Base-by-base conservation (phyloP, 257 asterid species). In the Oldenlandia corymbosa region DNA sequence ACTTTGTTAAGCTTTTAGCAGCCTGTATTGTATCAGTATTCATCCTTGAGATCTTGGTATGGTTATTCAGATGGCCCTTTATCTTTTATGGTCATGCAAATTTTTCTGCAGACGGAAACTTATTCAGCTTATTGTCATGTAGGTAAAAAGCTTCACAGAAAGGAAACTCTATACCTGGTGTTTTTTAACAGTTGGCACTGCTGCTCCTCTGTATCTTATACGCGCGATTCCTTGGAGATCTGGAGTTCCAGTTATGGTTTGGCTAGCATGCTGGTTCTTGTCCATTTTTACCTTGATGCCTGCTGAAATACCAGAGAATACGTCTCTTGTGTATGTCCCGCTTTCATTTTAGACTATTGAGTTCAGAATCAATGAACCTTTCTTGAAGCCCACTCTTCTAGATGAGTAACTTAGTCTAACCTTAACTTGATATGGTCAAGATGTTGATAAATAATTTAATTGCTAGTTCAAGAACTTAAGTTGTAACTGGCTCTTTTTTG, bases 241-340 rank as follows among this genome's bases (percentile, higher is more conserved):
- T 43, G 73, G 82, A 64, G 67, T 86, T 70, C 93, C 95, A 18
- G 37, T 80, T 74, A 84, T 81, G 70, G 73, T 85, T 47, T 87
- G 90, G 90, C 67, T 83, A 10, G 75, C 95, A 16, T 84, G 88
- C 70, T 93, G 95, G 94, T 85, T 81, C 73, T 75, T 93, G 74
- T 87, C 99, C 23, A 28, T 74, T 49, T 93, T 93, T 68, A 93
- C 97, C 46, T 74, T 93, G 87, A 87, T 93, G 95, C 97, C 99
- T 61, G 94, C 97, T 72, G 91, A 93, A 85, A 93, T 93, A 82
- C 97, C 99, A 54, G 99, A 93, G 71, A 87, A 89, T 73, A 90
- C 94, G 69, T 64, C 60, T 59, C 79, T 93, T 43, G 99, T 93
- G 97, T 93, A 84, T 78, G 99, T 71, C 46, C 30, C 36, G 50